Evolutionary conservation across 768 basidiomycete genomes (phyloP), one percentile per base, ranked within the genome.

Genomic region (Leccinum uliginosum): DNA sequence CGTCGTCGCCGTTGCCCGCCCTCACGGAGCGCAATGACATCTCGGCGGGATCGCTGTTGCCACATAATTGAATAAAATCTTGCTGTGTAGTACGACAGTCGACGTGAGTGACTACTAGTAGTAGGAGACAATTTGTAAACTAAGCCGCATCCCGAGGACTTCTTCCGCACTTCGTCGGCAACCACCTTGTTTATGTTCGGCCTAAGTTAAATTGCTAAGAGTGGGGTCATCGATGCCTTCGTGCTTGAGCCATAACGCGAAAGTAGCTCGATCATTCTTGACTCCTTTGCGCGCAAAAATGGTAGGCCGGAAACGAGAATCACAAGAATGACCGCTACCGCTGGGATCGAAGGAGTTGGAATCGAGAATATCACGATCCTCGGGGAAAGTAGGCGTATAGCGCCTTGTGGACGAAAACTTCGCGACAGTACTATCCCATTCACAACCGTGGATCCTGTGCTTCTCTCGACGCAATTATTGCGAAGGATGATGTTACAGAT

Each of bases 211-310:
- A n/a, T n/a, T n/a, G n/a, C n/a, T n/a, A 56, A 81, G 68, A 61
- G 88, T 80, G 43, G 74, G 65, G 55, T 78, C 77, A 46, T 80
- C 67, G 19, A 83, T 74, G 8, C 79, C 83, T 58, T 89, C 84
- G 47, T 83, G 80, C 58, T 78, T 74, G 55, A 93, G 83, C 45
- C 86, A 83, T 60, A 89, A 71, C 8, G 80, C 82, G 51, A 84
- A 71, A 52, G 83, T 81, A 27, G 79, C 76, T 32, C 76, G 72
- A 65, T 91, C 86, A 57, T 79, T 79, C 61, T 76, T 78, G 48
- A 86, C 70, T 27, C 74, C 72, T 43, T 82, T 79, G 15, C 67
- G 71, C 7, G 81, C 79, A 48, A 75, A 71, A 9, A 83, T 24
- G 47, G 83, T 66, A 8, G 82, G 73, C 32, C 68, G 71, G 14